Conservation (phyloP, 768 basidiomycete species). For the Fistulinella prunicolor region DNA sequence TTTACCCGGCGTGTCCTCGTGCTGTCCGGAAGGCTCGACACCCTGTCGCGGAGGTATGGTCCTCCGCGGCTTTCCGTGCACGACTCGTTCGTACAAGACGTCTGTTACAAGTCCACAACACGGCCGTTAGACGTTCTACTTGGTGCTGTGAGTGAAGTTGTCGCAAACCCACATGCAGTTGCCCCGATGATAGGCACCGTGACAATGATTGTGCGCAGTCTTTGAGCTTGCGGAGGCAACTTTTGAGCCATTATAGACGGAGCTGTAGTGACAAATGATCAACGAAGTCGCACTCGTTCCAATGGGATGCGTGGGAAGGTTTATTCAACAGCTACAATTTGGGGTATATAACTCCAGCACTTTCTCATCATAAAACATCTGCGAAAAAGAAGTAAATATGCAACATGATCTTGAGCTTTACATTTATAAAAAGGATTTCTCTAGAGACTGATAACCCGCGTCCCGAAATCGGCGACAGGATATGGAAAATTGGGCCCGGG, state of each 20-base stretch:
- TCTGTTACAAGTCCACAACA: constrained; percentile 37
- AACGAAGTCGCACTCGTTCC: no score
- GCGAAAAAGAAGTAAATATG: no score
- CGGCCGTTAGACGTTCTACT: constrained; percentile 7
- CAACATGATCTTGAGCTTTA: no score
- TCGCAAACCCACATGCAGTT: constrained; percentile 49
- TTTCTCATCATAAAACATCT: no score
- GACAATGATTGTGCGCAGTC: constrained; percentile 54
- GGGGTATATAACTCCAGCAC: no score
- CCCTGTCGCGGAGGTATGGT: constrained; percentile 29
- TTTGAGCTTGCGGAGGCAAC: constrained; percentile 44
- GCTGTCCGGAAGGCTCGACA: constrained; percentile 4
- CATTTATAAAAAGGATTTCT: no score
- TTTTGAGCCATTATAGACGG: constrained; percentile 27
- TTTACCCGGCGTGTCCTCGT: constrained; percentile 1
- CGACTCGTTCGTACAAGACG: constrained; percentile 63
- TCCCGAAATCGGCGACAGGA: constrained; percentile 48
- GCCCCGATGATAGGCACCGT: constrained; percentile 64
- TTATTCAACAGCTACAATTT: no score
- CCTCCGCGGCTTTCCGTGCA: constrained; percentile 49
- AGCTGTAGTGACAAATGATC: no score
- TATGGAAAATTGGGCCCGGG: constrained; percentile 46
- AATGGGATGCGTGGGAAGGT: constrained; percentile 5
- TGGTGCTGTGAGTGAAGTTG: not conserved
- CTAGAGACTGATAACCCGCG: constrained; percentile 42